Percentiles rank a stretch among this genome's conserved stretches.
Evolutionary conservation across 2,329 filamentous ascomycete species (phyloP).

Genomic region (Fusarium equiseti): DNA sequence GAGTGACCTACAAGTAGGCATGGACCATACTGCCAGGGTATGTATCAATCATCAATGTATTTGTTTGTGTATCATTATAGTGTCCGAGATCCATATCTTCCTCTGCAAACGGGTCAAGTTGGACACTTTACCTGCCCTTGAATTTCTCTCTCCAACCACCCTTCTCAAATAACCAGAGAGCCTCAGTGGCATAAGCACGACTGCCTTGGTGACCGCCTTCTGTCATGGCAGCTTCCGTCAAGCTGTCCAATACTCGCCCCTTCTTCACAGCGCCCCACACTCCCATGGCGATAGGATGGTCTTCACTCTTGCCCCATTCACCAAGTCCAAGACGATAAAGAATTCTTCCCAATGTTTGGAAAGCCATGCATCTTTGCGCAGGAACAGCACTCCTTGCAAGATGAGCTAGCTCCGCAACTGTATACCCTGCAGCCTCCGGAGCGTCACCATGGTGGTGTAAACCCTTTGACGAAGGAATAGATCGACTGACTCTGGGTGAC

Average conservation of each 20-base stretch:
- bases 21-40: background rate
- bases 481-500: constrained; percentile 78
- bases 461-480: constrained; percentile 81
- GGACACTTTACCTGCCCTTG: constrained; percentile 62
- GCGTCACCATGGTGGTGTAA: constrained; percentile 95
- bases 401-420: constrained; percentile 84
- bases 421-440: constrained; percentile 94
- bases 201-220: constrained; percentile 81
- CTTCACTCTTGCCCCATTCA: constrained; percentile 70
- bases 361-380: constrained; percentile 89
- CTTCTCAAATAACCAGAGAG: constrained; percentile 83
- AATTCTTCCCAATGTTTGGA: constrained; percentile 88
- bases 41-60: background rate
- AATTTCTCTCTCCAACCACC: constrained; percentile 77
- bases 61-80: background rate
- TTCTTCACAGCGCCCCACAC: constrained; percentile 86
- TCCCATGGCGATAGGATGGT: constrained; percentile 76
- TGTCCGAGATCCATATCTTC: background rate
- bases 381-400: constrained; percentile 85
- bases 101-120: background rate
- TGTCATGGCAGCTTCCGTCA: constrained; percentile 80
- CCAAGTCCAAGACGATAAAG: constrained; percentile 84
- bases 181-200: constrained; percentile 86
- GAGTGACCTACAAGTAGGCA: background rate
- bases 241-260: constrained; percentile 79